These are phyloP conservation scores for Epichloe festucae DNA, from an alignment of 2,329 filamentous ascomycete species.

Conservation along the genomic window DNA sequence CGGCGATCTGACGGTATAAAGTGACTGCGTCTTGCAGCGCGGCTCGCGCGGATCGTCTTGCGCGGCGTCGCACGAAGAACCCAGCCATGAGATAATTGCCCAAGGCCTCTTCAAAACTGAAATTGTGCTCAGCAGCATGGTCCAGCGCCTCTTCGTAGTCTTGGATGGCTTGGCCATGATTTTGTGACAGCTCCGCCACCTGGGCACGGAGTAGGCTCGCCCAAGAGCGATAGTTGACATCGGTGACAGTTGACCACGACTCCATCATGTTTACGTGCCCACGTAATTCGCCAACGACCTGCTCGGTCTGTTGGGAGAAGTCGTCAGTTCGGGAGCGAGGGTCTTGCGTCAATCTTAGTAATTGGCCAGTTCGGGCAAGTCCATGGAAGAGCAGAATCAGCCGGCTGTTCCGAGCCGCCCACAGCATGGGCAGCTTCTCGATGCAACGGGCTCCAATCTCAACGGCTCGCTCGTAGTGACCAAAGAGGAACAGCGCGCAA, in stretches of 20 bases:
- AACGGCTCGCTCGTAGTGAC: slow-evolving; percentile 46
- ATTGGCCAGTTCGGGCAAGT: slow-evolving; percentile 38
- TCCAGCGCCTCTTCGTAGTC: slow-evolving; percentile 61
- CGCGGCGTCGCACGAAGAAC: slow-evolving; percentile 51
- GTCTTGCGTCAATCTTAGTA: slow-evolving; percentile 37
- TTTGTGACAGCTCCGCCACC: slow-evolving; percentile 45
- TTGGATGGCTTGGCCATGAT: slow-evolving; percentile 45
- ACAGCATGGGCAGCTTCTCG: slow-evolving; percentile 35
- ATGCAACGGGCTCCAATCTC: slow-evolving; percentile 41
- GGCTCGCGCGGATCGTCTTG: slow-evolving; percentile 55
- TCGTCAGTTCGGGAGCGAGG: slow-evolving; percentile 30
- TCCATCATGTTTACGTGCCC: slow-evolving; percentile 47
- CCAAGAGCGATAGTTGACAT: slow-evolving; percentile 62
- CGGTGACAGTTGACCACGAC: slow-evolving; percentile 48
- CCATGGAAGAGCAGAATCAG: slow-evolving; percentile 48
- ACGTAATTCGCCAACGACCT: slow-evolving; percentile 39
- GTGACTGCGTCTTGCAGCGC: slow-evolving; percentile 54
- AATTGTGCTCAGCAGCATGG: slow-evolving; percentile 54
- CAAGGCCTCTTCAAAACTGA: slow-evolving; percentile 59
- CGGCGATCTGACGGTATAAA: slow-evolving; percentile 56
- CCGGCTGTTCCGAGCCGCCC: slow-evolving; percentile 47
- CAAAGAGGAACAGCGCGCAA: slow-evolving; percentile 48
- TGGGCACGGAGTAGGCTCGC: slow-evolving; percentile 56
- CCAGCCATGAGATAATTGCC: slow-evolving; percentile 63
- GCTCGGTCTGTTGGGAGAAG: slow-evolving; percentile 28